These are phyloP conservation scores for Stephania cephalantha DNA, from an alignment of 164 flowering plant genomes.

Conservation along the genomic window DNA sequence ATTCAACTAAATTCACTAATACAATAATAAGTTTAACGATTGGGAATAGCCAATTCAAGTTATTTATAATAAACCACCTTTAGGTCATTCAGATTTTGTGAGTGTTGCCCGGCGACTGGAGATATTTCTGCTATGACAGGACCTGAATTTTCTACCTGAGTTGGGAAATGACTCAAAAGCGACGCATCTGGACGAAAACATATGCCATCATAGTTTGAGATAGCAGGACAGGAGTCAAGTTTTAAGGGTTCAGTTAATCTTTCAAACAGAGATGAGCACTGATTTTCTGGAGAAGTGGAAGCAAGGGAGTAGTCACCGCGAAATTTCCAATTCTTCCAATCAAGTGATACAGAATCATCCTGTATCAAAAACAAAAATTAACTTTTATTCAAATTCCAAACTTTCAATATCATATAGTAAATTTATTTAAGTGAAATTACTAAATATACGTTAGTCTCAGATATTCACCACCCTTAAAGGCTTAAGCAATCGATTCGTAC, in stretches of 20 bases:
- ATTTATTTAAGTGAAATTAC: not conserved
- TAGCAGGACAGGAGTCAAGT: slow-evolving; percentile 30
- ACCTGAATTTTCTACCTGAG: slow-evolving; percentile 7
- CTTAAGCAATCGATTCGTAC: slow-evolving; percentile 28
- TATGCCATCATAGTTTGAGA: slow-evolving; percentile 13
- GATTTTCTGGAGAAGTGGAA: slow-evolving; percentile 18
- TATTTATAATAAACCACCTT: slow-evolving; percentile 20
- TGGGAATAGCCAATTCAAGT: slow-evolving; percentile 4
- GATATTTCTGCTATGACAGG: slow-evolving; percentile 10
- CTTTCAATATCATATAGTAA: not conserved
- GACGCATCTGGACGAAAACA: slow-evolving; percentile 15
- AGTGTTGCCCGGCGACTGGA: slow-evolving; percentile 21
- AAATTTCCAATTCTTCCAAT: slow-evolving; percentile 77
- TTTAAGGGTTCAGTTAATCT: slow-evolving; percentile 34
- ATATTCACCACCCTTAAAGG: not conserved
- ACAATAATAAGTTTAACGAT: not conserved
- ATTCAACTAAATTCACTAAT: not conserved
- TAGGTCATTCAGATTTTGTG: slow-evolving; percentile 14
- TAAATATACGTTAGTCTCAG: not conserved
- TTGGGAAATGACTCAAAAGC: slow-evolving; percentile 13
- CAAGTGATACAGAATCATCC: slow-evolving; percentile 42
- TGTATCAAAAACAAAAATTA: slow-evolving; percentile 21
- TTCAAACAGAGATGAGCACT: slow-evolving; percentile 29
- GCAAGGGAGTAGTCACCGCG: slow-evolving; percentile 25
- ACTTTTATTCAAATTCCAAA: not conserved